Evolutionary conservation across 176 grass and related monocot genomes (phyloP), one percentile per base, ranked within the genome.

Genomic region (Cenchrus americanus): DNA sequence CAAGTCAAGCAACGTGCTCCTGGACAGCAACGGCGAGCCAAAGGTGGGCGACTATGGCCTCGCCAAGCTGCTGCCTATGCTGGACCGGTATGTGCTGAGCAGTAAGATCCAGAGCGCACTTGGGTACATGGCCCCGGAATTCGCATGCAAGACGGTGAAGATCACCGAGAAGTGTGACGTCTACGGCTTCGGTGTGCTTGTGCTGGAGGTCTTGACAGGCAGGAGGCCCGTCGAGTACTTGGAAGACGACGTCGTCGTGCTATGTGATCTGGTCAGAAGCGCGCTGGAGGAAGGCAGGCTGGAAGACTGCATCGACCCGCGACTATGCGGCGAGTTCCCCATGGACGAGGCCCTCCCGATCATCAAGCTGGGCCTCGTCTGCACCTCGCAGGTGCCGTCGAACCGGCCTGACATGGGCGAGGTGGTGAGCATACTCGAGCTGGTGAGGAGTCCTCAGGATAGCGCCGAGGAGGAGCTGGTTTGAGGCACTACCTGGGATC

Each of bases 41-140:
- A 93, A 83, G 77, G 69, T 98, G 7, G 91, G 91, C 7, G 96
- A 98, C 84, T 90, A 92, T 42, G 96, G 96, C 8, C 88, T 98
- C 34, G 96, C 96, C 19, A 98, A 88, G n/a, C 85, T 98, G 4
- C 80, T 98, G 30, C 96, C 96, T 0, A 95, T 93, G 93, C 80
- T 98, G 17, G 96, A 98, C 79, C 75, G 96, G 8, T 98, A 98
- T 0, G 93, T 95, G 53, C 85, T 98, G 49, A 95, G 96, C 84
- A 95, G 96, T 60, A 98, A 98, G 87, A 87, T 98, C 63, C 96
- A 98, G 75, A 98, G 96, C 15, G 96, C 96, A 11, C 93, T 98
- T n/a, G 96, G 96, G 10, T 98, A 98, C 81, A 98, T 98, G 93
- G 96, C 96, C 2, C 96, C 96, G 8, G 96, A 98, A 51, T 98